A percentile compares a stretch with the other conserved stretches of the same genome.
Evolutionary conservation across 75 land plant species (phyloP).

Genomic region (Larix kaempferi): DNA sequence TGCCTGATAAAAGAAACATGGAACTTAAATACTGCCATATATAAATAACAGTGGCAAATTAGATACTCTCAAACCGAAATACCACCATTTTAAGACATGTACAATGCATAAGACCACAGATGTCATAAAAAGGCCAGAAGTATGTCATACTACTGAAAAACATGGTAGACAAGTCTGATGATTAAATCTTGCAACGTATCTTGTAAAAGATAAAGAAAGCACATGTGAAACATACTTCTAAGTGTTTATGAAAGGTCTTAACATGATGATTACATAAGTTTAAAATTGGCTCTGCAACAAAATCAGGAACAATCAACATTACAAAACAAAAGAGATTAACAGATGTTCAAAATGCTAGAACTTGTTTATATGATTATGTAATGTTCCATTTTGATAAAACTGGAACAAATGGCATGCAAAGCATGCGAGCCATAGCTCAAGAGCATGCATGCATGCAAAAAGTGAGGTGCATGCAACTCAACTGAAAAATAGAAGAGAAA

Average conservation of each 20-base stretch:
- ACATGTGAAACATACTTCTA: neutral
- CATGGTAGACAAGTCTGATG: neutral
- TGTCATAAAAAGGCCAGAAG: neutral
- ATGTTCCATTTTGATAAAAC: too few species aligned
- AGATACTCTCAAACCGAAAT: neutral
- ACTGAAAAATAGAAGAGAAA: too few species aligned
- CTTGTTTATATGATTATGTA: neutral
- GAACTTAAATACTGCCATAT: neutral
- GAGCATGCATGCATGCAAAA: too few species aligned
- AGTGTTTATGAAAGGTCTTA: neutral
- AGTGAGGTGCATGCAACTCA: too few species aligned
- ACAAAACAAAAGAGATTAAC: neutral
- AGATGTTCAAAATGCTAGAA: neutral
- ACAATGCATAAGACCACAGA: neutral
- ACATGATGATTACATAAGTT: neutral
- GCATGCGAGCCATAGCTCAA: too few species aligned
- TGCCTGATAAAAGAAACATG: constrained; percentile 37
- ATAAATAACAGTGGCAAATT: neutral
- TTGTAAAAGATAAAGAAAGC: neutral
- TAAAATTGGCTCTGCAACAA: neutral
- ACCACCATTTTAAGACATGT: neutral
- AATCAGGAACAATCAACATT: neutral
- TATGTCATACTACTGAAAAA: neutral
- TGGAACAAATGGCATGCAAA: too few species aligned
- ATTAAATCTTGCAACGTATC: neutral